Evolutionary conservation across 495 filamentous ascomycete species (phyloP), one percentile per base, ranked within the genome.

Genomic region (Penicillium odoratum): DNA sequence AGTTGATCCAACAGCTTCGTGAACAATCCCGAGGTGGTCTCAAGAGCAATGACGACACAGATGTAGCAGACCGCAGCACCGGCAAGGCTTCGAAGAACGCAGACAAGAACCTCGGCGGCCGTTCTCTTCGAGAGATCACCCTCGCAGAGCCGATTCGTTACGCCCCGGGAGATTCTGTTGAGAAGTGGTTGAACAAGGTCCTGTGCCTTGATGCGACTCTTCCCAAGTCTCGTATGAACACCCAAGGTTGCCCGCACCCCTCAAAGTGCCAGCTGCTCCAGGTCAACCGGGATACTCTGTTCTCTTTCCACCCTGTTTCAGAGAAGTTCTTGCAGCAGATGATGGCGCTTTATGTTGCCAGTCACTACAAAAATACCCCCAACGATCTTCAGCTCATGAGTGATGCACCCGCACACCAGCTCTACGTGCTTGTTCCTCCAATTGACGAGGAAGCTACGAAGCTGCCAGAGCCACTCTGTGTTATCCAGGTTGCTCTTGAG

Each of bases 301-400:
- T 98, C 77, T 97, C 93, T 7, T 98, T 96, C 77, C 93, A 99
- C 62, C 91, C 92, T 10, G 91, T 98, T 8, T 96, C 93, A 7
- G 95, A 99, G 66, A 94, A 92, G 69, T 98, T 99, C 74, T 79
- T 99, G 47, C 95, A 98, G 68, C 90, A 96, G 59, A 97, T 98
- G 92, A 92, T 99, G 74, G 90, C 92, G 9, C 83, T 99, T 2
- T 98, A 97, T 64, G 94, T 98, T n/a, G 92, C 95, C 16, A 93
- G 89, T 67, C 93, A 97, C 69, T 97, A 99, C 78, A 98, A 98
- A 73, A 99, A 99, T 73, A 92, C 92, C 1, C 95, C 95, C 4
- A 97, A 99, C 65, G 95, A 99, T 67, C 81, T 99, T 29, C 95
- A 98, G 69, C 85, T 99, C 34, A 94, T 99, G 89, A 93, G 88